These are phyloP conservation scores for Haplosporangium sp. DNA, from an alignment of 371 early-diverging fungal genomes.

Conservation along the genomic window DNA sequence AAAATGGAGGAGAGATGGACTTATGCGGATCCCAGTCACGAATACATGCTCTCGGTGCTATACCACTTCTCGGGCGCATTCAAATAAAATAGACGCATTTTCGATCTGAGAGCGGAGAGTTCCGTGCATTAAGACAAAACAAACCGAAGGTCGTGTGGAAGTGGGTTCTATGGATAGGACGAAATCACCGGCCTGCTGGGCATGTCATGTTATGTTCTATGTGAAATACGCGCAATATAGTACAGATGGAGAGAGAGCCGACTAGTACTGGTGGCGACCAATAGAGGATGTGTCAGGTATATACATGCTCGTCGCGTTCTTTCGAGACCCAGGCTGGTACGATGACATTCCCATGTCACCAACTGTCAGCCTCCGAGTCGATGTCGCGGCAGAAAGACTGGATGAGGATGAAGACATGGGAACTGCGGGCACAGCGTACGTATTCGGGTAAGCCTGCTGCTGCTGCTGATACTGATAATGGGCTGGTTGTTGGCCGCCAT, in stretches of 20 bases:
- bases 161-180: no score
- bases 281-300: no score
- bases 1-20: background rate
- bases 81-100: background rate
- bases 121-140: no score
- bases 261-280: background rate
- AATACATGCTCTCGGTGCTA: background rate
- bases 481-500: conserved; percentile 16
- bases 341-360: conserved; percentile 5
- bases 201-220: no score
- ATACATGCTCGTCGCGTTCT: conserved; percentile 37
- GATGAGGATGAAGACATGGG: conserved; percentile 8
- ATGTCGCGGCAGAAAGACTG: conserved; percentile 4
- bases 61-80: no score
- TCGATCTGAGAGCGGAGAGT: no score
- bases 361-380: conserved; percentile 23
- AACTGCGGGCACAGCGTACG: conserved; percentile 6
- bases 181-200: no score
- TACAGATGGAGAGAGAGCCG: background rate
- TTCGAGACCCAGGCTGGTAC: conserved; percentile 14
- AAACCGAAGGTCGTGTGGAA: no score
- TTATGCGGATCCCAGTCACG: background rate
- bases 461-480: conserved; percentile 15
- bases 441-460: conserved; percentile 7
- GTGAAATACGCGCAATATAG: background rate